Conservation (phyloP, 345 rosid genomes). For the Cochlearia excelsa region DNA sequence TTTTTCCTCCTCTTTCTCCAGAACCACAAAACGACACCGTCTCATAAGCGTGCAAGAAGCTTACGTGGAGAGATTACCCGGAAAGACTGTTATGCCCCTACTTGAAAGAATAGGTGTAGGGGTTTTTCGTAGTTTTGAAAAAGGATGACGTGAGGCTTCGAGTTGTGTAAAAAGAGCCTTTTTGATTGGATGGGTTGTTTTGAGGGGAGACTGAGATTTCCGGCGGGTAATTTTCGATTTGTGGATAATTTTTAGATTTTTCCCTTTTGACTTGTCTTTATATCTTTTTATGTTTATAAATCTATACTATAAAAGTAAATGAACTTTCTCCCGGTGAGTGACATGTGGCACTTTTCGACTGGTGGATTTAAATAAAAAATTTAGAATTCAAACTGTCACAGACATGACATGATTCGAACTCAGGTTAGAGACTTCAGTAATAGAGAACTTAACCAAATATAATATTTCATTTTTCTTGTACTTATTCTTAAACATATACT, state of each 20-base stretch:
- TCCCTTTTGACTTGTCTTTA: slow-evolving; percentile 20
- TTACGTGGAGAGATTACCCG: not conserved
- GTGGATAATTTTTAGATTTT: slow-evolving; percentile 7
- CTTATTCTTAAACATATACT: no score
- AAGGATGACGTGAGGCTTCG: slow-evolving; percentile 16
- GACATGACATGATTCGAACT: no score
- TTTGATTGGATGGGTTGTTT: no score
- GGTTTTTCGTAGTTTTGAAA: slow-evolving; percentile 2
- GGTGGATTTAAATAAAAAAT: no score
- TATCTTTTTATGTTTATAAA: slow-evolving; percentile 4
- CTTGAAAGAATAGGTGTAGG: not conserved
- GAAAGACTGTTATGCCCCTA: not conserved
- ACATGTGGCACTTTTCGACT: no score
- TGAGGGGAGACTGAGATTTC: not conserved
- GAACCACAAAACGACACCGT: slow-evolving; percentile 33
- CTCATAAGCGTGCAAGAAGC: slow-evolving; percentile 33
- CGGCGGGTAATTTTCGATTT: slow-evolving; percentile 19
- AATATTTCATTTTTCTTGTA: no score
- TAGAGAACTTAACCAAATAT: no score
- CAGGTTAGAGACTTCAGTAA: no score
- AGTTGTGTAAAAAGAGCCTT: no score
- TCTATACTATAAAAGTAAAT: no score
- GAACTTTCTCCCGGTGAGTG: no score
- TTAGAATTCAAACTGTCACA: no score
- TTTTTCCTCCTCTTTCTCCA: not conserved